Conservation (phyloP, 1,284 basidiomycete species). For the Clitocybe nebularis region DNA sequence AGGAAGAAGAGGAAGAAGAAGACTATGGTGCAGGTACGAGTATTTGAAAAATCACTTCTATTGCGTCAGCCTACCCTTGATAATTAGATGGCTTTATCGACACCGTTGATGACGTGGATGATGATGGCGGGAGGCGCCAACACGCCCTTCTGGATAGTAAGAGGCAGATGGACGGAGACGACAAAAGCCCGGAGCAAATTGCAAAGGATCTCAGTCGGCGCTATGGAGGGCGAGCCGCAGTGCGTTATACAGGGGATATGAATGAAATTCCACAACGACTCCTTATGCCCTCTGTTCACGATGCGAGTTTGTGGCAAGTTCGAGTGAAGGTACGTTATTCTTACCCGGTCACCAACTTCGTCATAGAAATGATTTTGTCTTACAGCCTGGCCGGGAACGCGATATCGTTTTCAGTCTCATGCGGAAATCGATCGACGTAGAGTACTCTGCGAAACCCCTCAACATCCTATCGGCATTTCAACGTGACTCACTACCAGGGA, state of each 20-base stretch:
- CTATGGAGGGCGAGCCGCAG: conserved; percentile 64
- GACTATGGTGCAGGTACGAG: conserved; percentile 65
- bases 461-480: conserved; percentile 92
- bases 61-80: too few species aligned
- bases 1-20: conserved; percentile 92
- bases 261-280: conserved; percentile 94
- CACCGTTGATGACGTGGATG: conserved; percentile 69
- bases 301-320: conserved; percentile 95
- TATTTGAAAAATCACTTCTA: background rate
- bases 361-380: background rate
- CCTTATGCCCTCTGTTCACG: conserved; percentile 95
- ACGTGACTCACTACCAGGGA: conserved; percentile 91
- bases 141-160: conserved; percentile 80
- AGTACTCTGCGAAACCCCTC: conserved; percentile 74
- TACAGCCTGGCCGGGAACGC: conserved; percentile 84
- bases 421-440: conserved; percentile 83
- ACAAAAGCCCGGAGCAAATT: conserved; percentile 83
- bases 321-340: conserved; percentile 80
- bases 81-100: conserved; percentile 88
- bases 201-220: conserved; percentile 83
- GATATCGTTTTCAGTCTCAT: conserved; percentile 94
- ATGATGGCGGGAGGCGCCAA: conserved; percentile 60
- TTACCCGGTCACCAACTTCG: background rate
- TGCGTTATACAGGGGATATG: conserved; percentile 84
- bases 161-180: conserved; percentile 70